A percentile compares a stretch with the other conserved stretches of the same genome.
Evolutionary conservation across 495 filamentous ascomycete species (phyloP).

Genomic region (Tricharina praecox): DNA sequence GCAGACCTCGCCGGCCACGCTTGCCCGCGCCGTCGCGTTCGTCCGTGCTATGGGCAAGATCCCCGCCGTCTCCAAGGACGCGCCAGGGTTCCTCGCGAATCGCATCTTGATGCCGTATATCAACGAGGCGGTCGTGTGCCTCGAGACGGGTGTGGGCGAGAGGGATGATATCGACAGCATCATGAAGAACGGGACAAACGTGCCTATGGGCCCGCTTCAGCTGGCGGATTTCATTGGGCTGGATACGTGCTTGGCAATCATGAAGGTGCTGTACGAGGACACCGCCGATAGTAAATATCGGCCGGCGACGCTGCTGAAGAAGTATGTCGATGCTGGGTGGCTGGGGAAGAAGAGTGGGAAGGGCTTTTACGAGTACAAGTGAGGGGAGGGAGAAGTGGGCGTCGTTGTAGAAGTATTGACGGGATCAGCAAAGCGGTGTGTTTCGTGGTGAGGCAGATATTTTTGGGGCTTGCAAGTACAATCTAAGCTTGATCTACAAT

Average conservation of each 20-base stretch:
- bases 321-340: constrained; percentile 98
- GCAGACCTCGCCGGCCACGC: constrained; percentile 68
- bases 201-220: constrained; percentile 90
- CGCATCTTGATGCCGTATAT: constrained; percentile 98
- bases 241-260: constrained; percentile 90
- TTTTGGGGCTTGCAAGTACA: too few relatives aligned
- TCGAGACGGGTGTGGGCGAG: constrained; percentile 78
- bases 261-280: constrained; percentile 85
- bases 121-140: constrained; percentile 92
- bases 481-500: too few relatives aligned
- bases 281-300: constrained; percentile 92
- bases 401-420: too few relatives aligned
- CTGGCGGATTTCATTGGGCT: constrained; percentile 95
- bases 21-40: constrained; percentile 71
- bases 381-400: too few relatives aligned
- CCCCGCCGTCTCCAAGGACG: constrained; percentile 66
- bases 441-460: too few relatives aligned
- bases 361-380: constrained; percentile 87
- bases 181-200: constrained; percentile 98
- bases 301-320: constrained; percentile 63
- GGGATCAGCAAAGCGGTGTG: too few relatives aligned
- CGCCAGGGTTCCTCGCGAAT: constrained; percentile 90
- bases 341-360: constrained; percentile 93
- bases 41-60: constrained; percentile 88
- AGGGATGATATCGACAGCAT: constrained; percentile 87